phyloP scores from a whole-genome alignment of 805 yeast species.

The Starmerella roubikii region DNA sequence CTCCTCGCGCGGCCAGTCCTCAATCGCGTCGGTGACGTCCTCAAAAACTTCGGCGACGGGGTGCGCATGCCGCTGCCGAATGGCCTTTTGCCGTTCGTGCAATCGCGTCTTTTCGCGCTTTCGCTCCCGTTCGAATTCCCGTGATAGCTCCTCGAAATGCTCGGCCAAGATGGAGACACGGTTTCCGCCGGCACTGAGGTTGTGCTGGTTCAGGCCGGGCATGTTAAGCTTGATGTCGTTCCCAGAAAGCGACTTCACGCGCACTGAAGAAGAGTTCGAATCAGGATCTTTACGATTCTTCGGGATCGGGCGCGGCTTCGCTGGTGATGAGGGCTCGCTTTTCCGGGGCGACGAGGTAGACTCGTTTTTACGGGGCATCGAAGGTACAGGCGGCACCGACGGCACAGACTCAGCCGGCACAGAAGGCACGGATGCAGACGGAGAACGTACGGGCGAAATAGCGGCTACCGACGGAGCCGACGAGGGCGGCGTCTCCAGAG shows the following conservation, averaged over 20 bases:
- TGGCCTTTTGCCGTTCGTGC: constrained; percentile 41
- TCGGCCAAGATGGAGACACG: constrained; percentile 33
- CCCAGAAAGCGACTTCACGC: constrained; percentile 16
- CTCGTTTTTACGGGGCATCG: too few relatives aligned
- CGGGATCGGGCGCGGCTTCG: neutral
- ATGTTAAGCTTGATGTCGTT: constrained; percentile 16
- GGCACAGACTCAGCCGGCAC: too few relatives aligned
- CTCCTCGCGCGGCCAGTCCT: constrained; percentile 18
- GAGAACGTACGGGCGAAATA: too few relatives aligned
- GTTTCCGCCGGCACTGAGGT: constrained; percentile 3
- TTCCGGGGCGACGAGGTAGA: too few relatives aligned
- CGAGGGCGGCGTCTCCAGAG: too few relatives aligned
- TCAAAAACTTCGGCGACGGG: constrained; percentile 88
- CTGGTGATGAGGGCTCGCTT: too few relatives aligned
- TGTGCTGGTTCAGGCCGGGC: constrained; percentile 38
- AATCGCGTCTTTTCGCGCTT: constrained; percentile 60
- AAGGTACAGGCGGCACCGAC: too few relatives aligned
- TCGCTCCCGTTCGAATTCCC: constrained; percentile 78
- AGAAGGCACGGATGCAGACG: too few relatives aligned
- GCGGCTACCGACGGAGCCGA: too few relatives aligned
- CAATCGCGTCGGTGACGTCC: constrained; percentile 57
- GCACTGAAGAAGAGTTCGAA: constrained; percentile 5
- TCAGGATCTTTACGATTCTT: neutral
- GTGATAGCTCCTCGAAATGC: constrained; percentile 66
- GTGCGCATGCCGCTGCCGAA: constrained; percentile 60